Base-by-base conservation (phyloP, 805 yeast genomes). In the Wickerhamomyces subpelliculosus region DNA sequence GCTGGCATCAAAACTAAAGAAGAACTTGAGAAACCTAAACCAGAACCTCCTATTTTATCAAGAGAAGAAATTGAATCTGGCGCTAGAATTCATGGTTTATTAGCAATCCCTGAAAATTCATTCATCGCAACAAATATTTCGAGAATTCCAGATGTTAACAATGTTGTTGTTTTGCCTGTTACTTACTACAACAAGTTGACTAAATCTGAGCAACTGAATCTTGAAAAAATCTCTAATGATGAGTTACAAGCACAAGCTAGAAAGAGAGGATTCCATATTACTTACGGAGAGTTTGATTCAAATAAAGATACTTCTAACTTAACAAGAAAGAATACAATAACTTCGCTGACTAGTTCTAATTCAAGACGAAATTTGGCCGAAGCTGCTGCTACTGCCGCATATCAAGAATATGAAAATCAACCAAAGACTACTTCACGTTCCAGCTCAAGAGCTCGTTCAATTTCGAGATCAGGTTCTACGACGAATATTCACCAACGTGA, bases 41-140 rank as follows among this genome's bases (percentile, higher is more conserved):
- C 25, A 26, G 38, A 30, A 18, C n/a, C 25, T 23, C 29, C 36
- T n/a, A 32, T 39, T 19, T 27, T 43, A 10, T 48, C 52, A 11
- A 43, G 39, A 14, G 54, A 44, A 33, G 53, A 57, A 19, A 41
- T 80, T 11, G 49, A 54, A 8, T 52, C 46, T 0, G 58, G 58
- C 7, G 83, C 81, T 5, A 65, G 60, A 36, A 51, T 60, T 12
- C 54, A 63, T 36, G 80, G 79, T 3, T 49, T 72, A 35, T 51
- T 81, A 46, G 67, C 76, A 36, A 65, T 84, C 29, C 84, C 90
- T 1, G 67, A 66, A 36, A 55, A 68, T n/a, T 65, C 78, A 2
- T 80, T 73, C 47, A 64, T 82, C 43, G 78, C 84, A 1, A 80
- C 88, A 1, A 76, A 83, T 2, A 71, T 71, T 27, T 70, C 74